Evolutionary conservation across 768 basidiomycete genomes (phyloP).

Genomic region (Nevesoporus exiguus): DNA sequence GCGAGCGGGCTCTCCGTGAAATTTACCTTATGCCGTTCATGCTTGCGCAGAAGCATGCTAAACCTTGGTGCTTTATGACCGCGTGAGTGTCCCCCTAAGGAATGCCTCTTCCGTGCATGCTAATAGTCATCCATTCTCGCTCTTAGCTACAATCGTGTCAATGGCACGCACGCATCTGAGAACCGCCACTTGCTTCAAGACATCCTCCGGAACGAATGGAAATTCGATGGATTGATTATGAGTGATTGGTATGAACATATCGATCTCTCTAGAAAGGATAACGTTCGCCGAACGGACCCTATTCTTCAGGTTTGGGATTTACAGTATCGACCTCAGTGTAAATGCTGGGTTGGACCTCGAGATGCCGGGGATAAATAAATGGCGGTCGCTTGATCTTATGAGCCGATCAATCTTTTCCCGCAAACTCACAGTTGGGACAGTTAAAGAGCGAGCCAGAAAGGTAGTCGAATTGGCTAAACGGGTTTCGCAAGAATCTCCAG

Average conservation of each 20-base stretch:
- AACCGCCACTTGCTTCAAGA: constrained; percentile 55
- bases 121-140: neutral
- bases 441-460: constrained; percentile 63
- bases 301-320: constrained; percentile 61
- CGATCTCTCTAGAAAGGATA: neutral
- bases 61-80: constrained; percentile 61
- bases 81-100: constrained; percentile 40
- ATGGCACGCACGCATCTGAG: constrained; percentile 71
- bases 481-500: constrained; percentile 62
- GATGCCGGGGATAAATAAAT: constrained; percentile 76
- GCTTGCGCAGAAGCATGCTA: constrained; percentile 47
- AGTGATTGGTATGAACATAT: constrained; percentile 63
- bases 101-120: neutral
- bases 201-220: constrained; percentile 72
- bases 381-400: constrained; percentile 68
- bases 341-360: constrained; percentile 82
- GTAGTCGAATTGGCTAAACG: constrained; percentile 70
- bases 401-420: constrained; percentile 55
- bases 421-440: constrained; percentile 60
- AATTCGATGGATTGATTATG: constrained; percentile 71
- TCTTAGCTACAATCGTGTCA: constrained; percentile 66
- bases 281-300: neutral
- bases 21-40: constrained; percentile 63
- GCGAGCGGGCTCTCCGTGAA: constrained; percentile 52
- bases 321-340: constrained; percentile 57